Evolutionary conservation across 2,329 filamentous ascomycete genomes (phyloP).

Genomic region (Blumeria graminis): DNA sequence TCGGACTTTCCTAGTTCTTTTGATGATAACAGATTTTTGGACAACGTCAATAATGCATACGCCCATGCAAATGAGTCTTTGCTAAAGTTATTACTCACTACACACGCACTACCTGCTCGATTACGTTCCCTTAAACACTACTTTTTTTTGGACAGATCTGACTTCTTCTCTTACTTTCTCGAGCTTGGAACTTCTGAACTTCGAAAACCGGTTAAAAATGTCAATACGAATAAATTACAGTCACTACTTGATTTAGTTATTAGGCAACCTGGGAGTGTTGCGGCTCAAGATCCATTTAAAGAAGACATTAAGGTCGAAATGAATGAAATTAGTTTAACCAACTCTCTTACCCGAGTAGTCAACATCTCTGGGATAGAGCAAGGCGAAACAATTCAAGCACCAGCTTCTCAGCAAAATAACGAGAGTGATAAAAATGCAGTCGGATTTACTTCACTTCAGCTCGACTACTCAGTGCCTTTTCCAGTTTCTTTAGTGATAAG

Average conservation of each 20-base stretch:
- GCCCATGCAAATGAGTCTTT: slow-evolving; percentile 87
- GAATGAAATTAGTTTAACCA: slow-evolving; percentile 82
- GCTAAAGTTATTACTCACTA: slow-evolving; percentile 72
- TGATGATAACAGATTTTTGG: slow-evolving; percentile 73
- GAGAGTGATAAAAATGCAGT: slow-evolving; percentile 70
- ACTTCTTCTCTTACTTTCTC: slow-evolving; percentile 96
- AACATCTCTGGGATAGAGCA: slow-evolving; percentile 91
- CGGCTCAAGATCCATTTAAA: slow-evolving; percentile 87
- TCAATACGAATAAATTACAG: slow-evolving; percentile 85
- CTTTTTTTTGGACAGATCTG: slow-evolving; percentile 93
- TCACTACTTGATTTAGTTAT: slow-evolving; percentile 87
- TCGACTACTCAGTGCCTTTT: slow-evolving; percentile 88
- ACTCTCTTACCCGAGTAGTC: slow-evolving; percentile 85
- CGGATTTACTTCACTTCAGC: slow-evolving; percentile 77
- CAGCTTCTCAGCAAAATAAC: slow-evolving; percentile 36
- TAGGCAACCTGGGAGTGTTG: slow-evolving; percentile 85
- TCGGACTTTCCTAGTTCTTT: slow-evolving; percentile 78
- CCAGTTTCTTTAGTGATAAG: slow-evolving; percentile 88
- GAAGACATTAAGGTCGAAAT: slow-evolving; percentile 95
- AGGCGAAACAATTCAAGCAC: slow-evolving; percentile 55
- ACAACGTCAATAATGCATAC: slow-evolving; percentile 90
- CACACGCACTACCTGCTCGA: slow-evolving; percentile 69
- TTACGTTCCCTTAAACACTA: slow-evolving; percentile 90
- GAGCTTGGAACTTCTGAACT: slow-evolving; percentile 78
- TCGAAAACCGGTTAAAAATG: slow-evolving; percentile 63